Conservation (phyloP, 768 basidiomycete species). For the Pleurotus ostreatus region DNA sequence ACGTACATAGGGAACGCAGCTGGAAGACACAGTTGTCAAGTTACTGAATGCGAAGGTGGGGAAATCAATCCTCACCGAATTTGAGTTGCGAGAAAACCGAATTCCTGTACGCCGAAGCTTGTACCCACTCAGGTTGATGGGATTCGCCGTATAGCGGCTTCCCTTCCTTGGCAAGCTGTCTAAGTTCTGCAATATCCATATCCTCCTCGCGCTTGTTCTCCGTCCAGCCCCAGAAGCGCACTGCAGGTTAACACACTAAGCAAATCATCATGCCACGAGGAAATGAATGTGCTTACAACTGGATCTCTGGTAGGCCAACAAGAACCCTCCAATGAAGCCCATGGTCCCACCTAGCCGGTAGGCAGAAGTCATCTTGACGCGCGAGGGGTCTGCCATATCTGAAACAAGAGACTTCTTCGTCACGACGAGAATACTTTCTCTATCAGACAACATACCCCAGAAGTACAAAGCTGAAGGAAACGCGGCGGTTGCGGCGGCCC, state of each 20-base stretch:
- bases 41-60: constrained; percentile 8
- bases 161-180: constrained; percentile 68
- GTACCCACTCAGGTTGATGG: constrained; percentile 79
- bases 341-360: constrained; percentile 62
- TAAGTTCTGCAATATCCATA: constrained; percentile 74
- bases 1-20: constrained; percentile 76
- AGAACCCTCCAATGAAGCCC: constrained; percentile 88
- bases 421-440: constrained; percentile 3
- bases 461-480: constrained; percentile 79
- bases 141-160: constrained; percentile 86
- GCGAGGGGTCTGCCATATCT: constrained; percentile 51
- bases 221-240: constrained; percentile 94
- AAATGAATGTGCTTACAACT: constrained; percentile 56
- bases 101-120: constrained; percentile 82
- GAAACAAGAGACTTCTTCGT: constrained; percentile 9
- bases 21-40: constrained; percentile 22
- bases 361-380: constrained; percentile 30
- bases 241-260: constrained; percentile 30
- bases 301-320: constrained; percentile 89
- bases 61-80: constrained; percentile 56
- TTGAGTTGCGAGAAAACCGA: constrained; percentile 93
- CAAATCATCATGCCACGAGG: background rate
- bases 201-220: constrained; percentile 84
- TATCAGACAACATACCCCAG: constrained; percentile 59
- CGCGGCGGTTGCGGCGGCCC: constrained; percentile 77